These are phyloP conservation scores for Penicillium fuscoglaucum DNA, from an alignment of 2,329 filamentous ascomycete genomes.

Conservation along the genomic window DNA sequence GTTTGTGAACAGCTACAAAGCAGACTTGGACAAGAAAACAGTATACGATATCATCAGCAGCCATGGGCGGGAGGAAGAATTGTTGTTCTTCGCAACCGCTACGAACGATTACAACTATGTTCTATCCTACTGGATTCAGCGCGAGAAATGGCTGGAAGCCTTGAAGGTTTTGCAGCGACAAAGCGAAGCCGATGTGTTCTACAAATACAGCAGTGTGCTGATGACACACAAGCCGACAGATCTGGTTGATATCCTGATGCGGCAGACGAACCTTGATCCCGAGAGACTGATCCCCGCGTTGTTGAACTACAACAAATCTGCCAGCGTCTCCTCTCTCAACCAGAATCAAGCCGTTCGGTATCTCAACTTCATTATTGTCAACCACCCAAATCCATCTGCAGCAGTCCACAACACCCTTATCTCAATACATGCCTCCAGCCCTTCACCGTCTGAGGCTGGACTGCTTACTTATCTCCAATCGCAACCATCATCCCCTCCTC, in stretches of 20 bases:
- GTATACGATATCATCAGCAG: constrained; percentile 95
- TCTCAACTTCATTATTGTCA: constrained; percentile 85
- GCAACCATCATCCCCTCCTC: constrained; percentile 79
- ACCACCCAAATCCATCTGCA: constrained; percentile 73
- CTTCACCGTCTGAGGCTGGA: constrained; percentile 78
- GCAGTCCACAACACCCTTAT: constrained; percentile 97
- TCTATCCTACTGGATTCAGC: constrained; percentile 93
- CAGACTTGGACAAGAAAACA: constrained; percentile 85
- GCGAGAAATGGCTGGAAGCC: constrained; percentile 87
- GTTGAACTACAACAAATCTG: constrained; percentile 82
- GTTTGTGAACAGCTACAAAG: constrained; percentile 81
- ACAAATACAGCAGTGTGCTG: constrained; percentile 93
- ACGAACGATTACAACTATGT: constrained; percentile 94
- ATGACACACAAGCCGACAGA: constrained; percentile 86
- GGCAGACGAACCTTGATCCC: constrained; percentile 79
- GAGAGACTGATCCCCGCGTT: constrained; percentile 89
- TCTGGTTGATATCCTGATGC: constrained; percentile 92
- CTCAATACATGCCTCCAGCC: constrained; percentile 88
- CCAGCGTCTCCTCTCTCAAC: constrained; percentile 59
- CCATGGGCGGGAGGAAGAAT: constrained; percentile 88
- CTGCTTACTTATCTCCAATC: constrained; percentile 87
- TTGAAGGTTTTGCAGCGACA: constrained; percentile 89
- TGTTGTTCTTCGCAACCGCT: constrained; percentile 85
- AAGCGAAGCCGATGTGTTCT: constrained; percentile 88
- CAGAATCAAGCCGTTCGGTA: constrained; percentile 94